Evolutionary conservation across 192 early-diverging fungal genomes (phyloP).

Genomic region (Backusella circina): DNA sequence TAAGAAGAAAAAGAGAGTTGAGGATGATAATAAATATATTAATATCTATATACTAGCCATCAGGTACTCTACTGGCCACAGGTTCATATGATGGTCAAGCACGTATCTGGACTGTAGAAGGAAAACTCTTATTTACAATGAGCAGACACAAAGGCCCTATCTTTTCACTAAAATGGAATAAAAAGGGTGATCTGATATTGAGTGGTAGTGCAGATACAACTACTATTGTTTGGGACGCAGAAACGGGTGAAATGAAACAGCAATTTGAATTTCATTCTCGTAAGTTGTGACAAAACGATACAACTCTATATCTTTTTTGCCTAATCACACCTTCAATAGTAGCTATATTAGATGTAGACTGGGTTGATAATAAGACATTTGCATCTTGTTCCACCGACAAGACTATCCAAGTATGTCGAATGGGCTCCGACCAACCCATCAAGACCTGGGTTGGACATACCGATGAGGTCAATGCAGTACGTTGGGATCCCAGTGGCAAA

Average conservation of each 20-base stretch:
- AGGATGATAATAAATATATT: too few species aligned
- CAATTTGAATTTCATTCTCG: conserved; percentile 67
- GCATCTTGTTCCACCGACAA: conserved; percentile 85
- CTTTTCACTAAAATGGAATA: conserved; percentile 85
- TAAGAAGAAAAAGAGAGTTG: conserved; percentile 40
- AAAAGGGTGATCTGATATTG: conserved; percentile 67
- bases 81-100: conserved; percentile 82
- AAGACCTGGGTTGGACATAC: conserved; percentile 75
- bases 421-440: conserved; percentile 67
- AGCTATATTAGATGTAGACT: conserved; percentile 84
- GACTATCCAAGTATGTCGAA: conserved; percentile 75
- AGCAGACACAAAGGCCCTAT: conserved; percentile 76
- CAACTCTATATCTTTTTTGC: too few species aligned
- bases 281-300: conserved; percentile 29
- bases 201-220: conserved; percentile 78
- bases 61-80: conserved; percentile 77
- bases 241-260: conserved; percentile 68
- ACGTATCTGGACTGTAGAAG: conserved; percentile 76
- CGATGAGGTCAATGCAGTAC: conserved; percentile 74
- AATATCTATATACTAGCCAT: conserved; percentile 45
- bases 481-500: conserved; percentile 67
- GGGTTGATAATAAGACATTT: conserved; percentile 90
- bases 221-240: conserved; percentile 83
- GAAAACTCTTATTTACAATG: conserved; percentile 41
- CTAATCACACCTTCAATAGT: conserved; percentile 12